phyloP scores from a whole-genome alignment of 495 filamentous ascomycete genomes.

The Xylaria telfairii region DNA sequence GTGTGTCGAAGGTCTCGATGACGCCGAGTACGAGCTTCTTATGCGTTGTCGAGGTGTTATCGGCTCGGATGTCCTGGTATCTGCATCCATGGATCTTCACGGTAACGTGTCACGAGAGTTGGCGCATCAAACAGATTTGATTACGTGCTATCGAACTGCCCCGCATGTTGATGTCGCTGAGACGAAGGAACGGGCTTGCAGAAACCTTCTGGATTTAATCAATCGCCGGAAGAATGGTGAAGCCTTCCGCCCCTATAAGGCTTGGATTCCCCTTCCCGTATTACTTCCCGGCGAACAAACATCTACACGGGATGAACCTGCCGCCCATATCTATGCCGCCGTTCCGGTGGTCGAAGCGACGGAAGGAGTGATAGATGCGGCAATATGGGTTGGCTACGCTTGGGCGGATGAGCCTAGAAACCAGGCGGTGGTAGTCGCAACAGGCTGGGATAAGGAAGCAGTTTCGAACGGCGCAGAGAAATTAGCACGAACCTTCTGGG shows the following conservation, averaged over 20 bases:
- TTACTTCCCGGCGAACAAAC: slow-evolving; percentile 64
- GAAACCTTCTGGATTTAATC: slow-evolving; percentile 55
- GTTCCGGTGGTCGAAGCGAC: slow-evolving; percentile 52
- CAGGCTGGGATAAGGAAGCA: slow-evolving; percentile 54
- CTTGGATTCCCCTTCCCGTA: slow-evolving; percentile 61
- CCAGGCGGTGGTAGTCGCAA: slow-evolving; percentile 58
- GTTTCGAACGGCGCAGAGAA: slow-evolving; percentile 48
- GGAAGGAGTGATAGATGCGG: slow-evolving; percentile 57
- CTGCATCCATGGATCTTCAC: slow-evolving; percentile 64
- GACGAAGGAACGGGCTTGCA: slow-evolving; percentile 62
- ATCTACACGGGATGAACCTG: slow-evolving; percentile 62
- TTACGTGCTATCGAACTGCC: slow-evolving; percentile 64
- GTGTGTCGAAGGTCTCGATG: slow-evolving; percentile 60
- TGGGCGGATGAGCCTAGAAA: slow-evolving; percentile 67
- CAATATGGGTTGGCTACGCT: slow-evolving; percentile 65
- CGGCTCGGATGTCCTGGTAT: slow-evolving; percentile 57
- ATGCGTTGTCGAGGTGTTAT: slow-evolving; percentile 54
- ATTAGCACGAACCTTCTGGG: slow-evolving; percentile 60
- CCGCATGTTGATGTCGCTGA: slow-evolving; percentile 59
- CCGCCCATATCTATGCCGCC: slow-evolving; percentile 58
- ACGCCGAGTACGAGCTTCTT: slow-evolving; percentile 59
- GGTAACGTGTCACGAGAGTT: slow-evolving; percentile 62
- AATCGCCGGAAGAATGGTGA: slow-evolving; percentile 27
- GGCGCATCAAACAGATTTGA: slow-evolving; percentile 57
- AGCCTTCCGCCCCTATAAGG: slow-evolving; percentile 55